These are phyloP conservation scores for Erodium trifolium DNA, from an alignment of 441 rosid species.

Conservation along the genomic window DNA sequence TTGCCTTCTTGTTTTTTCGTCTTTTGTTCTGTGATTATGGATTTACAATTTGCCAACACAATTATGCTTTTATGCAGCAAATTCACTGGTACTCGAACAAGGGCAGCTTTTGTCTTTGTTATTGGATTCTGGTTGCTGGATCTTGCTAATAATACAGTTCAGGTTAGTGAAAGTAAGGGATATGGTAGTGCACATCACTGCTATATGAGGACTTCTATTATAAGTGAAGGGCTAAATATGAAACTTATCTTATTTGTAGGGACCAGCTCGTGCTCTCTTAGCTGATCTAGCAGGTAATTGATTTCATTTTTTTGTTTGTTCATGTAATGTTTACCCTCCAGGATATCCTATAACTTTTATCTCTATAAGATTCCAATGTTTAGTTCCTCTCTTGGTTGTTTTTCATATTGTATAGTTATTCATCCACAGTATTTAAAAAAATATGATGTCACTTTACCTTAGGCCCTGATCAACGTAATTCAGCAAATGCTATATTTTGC, in stretches of 20 bases:
- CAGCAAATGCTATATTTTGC: constrained; percentile 89
- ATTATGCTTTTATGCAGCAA: constrained; percentile 39
- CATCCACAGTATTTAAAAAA: constrained; percentile 17
- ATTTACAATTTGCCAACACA: not conserved
- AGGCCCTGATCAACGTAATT: constrained; percentile 93
- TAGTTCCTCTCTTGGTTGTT: constrained; percentile 4
- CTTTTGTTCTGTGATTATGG: not conserved
- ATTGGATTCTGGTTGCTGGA: constrained; percentile 96
- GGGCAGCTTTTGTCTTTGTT: constrained; percentile 78
- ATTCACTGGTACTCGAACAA: constrained; percentile 75
- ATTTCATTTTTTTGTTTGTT: constrained; percentile 11
- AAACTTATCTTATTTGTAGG: constrained; percentile 35
- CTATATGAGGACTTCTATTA: too few relatives aligned
- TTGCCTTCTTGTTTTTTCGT: not conserved
- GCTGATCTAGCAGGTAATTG: constrained; percentile 76
- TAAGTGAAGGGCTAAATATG: constrained; percentile 12
- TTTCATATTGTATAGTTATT: constrained; percentile 9
- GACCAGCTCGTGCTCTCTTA: constrained; percentile 95
- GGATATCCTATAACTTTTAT: constrained; percentile 12
- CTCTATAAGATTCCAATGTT: constrained; percentile 13
- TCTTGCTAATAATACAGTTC: constrained; percentile 94
- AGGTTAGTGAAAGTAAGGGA: constrained; percentile 37
- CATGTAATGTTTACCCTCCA: not conserved
- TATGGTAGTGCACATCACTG: too few relatives aligned
- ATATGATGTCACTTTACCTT: constrained; percentile 16